Evolutionary conservation across 371 early-diverging fungal genomes (phyloP).

Genomic region (Mucor velutinosus): DNA sequence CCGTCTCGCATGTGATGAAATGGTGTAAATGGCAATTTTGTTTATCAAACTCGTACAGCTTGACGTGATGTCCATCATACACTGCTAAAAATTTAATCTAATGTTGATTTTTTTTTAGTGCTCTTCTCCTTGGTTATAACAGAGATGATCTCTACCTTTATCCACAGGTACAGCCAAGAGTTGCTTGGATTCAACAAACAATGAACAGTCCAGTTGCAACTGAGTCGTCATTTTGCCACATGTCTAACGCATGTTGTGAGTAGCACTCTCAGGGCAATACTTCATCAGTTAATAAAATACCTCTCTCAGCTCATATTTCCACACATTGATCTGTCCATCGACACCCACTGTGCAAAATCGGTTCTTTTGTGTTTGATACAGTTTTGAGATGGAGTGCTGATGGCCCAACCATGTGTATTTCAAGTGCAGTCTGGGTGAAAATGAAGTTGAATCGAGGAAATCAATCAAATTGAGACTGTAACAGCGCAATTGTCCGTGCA

Average conservation of each 20-base stretch:
- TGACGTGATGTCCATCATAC: conserved; percentile 38
- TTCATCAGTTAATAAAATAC: conserved; percentile 11
- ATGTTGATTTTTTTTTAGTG: too few species aligned
- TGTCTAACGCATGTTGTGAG: conserved; percentile 10
- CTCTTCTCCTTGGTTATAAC: too few species aligned
- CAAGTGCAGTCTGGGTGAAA: conserved; percentile 59
- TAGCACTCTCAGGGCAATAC: not conserved
- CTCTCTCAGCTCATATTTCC: conserved; percentile 53
- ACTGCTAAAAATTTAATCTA: conserved; percentile 41
- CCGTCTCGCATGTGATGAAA: conserved; percentile 5
- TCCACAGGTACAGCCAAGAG: conserved; percentile 34
- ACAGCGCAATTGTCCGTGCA: conserved; percentile 63
- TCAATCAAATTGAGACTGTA: conserved; percentile 79
- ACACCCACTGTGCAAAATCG: conserved; percentile 55
- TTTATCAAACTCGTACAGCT: conserved; percentile 32
- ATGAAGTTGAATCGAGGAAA: conserved; percentile 69
- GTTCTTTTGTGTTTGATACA: conserved; percentile 47
- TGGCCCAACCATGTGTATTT: conserved; percentile 75
- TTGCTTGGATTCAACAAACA: conserved; percentile 14
- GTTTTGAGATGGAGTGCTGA: conserved; percentile 43
- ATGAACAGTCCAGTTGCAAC: conserved; percentile 35
- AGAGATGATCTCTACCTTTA: conserved; percentile 42
- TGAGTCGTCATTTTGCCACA: conserved; percentile 35
- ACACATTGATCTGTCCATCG: conserved; percentile 59
- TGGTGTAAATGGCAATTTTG: conserved; percentile 38